Evolutionary conservation across 768 basidiomycete genomes (phyloP).

Genomic region (Dacryopinax primogenitus): DNA sequence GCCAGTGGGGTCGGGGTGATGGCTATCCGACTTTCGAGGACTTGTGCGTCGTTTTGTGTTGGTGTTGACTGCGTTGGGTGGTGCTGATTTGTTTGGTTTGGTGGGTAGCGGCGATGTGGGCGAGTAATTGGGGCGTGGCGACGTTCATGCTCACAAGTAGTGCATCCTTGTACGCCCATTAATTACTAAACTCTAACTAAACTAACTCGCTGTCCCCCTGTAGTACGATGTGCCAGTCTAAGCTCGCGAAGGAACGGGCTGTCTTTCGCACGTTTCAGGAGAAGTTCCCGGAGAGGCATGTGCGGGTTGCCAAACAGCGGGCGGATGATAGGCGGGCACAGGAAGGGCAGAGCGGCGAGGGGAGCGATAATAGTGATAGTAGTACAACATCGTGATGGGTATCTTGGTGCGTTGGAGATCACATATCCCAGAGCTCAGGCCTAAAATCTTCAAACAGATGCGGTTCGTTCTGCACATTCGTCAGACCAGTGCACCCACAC

Average conservation of each 20-base stretch:
- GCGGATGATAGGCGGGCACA: slow-evolving; percentile 10
- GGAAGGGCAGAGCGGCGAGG: slow-evolving; percentile 40
- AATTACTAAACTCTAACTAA: not conserved
- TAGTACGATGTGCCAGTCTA: slow-evolving; percentile 17
- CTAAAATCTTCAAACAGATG: slow-evolving; percentile 6
- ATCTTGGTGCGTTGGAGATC: not conserved
- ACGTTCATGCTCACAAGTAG: slow-evolving; percentile 56
- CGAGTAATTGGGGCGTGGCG: slow-evolving; percentile 67
- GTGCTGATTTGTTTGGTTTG: not conserved
- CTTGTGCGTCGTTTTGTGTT: slow-evolving; percentile 34
- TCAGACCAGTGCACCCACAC: not conserved
- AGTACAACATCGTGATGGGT: slow-evolving; percentile 9
- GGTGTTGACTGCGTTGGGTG: slow-evolving; percentile 14
- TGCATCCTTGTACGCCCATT: slow-evolving; percentile 48
- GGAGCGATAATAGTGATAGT: slow-evolving; percentile 43
- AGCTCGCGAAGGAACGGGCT: slow-evolving; percentile 14
- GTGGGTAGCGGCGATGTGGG: slow-evolving; percentile 44
- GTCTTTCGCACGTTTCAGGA: slow-evolving; percentile 16
- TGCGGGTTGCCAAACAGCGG: slow-evolving; percentile 13
- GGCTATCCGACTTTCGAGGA: slow-evolving; percentile 51
- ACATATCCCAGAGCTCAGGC: slow-evolving; percentile 10
- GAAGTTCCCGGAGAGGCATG: slow-evolving; percentile 16
- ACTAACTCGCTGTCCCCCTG: not conserved
- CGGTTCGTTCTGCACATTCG: slow-evolving; percentile 5
- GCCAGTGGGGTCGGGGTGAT: slow-evolving; percentile 70